Evolutionary conservation across 208 protist species (phyloP).

Genomic region (Crithidia bombi): DNA sequence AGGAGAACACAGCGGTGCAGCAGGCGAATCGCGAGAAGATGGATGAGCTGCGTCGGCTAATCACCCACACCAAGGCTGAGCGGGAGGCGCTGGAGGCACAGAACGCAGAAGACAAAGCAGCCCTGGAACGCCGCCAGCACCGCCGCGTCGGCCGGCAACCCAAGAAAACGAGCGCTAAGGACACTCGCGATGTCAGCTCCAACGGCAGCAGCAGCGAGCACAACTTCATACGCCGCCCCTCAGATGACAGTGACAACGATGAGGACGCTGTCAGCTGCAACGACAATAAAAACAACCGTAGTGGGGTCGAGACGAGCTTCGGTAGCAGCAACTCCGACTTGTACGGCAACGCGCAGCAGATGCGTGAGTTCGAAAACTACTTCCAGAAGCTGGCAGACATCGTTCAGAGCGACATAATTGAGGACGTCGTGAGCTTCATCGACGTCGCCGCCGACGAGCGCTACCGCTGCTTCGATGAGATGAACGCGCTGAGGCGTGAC

Average conservation of each 20-base stretch:
- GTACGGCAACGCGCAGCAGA: constrained; percentile 9
- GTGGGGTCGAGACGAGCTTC: constrained; percentile 7
- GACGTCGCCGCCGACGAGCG: constrained; percentile 48
- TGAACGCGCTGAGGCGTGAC: constrained; percentile 55
- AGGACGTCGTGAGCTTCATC: constrained; percentile 62
- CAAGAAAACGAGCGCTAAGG: not conserved
- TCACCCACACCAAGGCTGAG: constrained; percentile 41
- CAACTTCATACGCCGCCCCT: not conserved
- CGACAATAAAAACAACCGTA: not conserved
- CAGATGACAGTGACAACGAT: constrained; percentile 2
- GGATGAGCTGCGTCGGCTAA: constrained; percentile 45
- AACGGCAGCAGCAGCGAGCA: constrained; percentile 6
- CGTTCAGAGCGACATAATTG: constrained; percentile 48
- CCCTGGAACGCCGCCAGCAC: constrained; percentile 15
- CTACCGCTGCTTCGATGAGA: constrained; percentile 58
- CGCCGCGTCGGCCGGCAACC: not conserved
- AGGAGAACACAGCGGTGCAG: constrained; percentile 53
- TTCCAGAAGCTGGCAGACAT: constrained; percentile 52
- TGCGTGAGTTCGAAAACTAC: constrained; percentile 53
- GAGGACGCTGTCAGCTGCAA: not conserved
- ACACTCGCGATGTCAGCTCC: no score
- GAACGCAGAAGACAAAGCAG: constrained; percentile 24
- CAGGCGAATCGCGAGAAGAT: constrained; percentile 50
- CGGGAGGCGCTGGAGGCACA: constrained; percentile 44
- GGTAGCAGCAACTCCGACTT: not conserved